Evolutionary conservation across 352 stramenopile genomes (phyloP), one percentile per base, ranked within the genome.

Genomic region (Pythium insidiosum): DNA sequence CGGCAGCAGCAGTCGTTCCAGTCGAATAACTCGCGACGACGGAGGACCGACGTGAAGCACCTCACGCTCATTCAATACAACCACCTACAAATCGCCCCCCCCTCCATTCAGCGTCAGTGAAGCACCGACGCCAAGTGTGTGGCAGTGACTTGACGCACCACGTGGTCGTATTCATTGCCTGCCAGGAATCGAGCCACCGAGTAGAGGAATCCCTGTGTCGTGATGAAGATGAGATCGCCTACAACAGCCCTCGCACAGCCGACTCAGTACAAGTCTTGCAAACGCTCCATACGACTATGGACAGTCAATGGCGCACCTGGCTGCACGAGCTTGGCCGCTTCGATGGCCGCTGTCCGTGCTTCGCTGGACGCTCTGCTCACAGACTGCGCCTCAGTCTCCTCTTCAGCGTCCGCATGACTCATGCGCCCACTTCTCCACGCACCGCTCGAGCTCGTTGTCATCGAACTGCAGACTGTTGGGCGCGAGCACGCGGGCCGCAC

Each of bases 151-250:
- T 36, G 11, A 25, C 42, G 23, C 38, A 88, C 76, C 45, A 88
- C 70, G 38, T 88, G 76, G 22, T 88, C 76, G 37, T 88, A 88
- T 9, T 78, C 71, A 28, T 77, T 88, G 33, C 73, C 60, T 4
- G 68, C 78, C 25, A 83, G 21, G 35, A 69, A 84, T 38, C 76
- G 63, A 21, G 61, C 73, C 28, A 80, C 57, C 15, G 73, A 88
- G 39, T 84, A 88, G 6, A 85, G 49, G 43, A 84, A 65, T 12
- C 76, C 76, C 43, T 60, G 81, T 3, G 76, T 86, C 2, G 73
- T 88, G 50, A 86, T 88, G 47, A 88, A 88, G 40, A 88, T 84
- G 35, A 88, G 31, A 48, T 88, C 76, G 30, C 76, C 76, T 88
- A 26, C 5, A n/a, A 19, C n/a, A 9, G 6, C 23, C 24, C n/a